Percentiles rank a stretch among this genome's conserved stretches.
Evolutionary conservation across 192 early-diverging fungal species (phyloP).

Genomic region (Funneliformis geosporum): DNA sequence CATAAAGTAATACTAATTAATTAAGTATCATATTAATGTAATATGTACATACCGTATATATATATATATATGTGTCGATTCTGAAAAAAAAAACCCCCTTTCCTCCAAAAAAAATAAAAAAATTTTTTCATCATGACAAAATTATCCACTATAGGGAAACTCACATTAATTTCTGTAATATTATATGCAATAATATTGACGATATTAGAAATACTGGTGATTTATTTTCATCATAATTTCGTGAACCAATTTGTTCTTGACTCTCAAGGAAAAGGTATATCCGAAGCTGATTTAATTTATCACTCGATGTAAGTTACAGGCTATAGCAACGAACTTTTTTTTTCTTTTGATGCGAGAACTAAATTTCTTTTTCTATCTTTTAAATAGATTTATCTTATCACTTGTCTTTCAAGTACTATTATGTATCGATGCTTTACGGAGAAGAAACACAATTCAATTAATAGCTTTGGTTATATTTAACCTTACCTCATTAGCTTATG

Average conservation of each 20-base stretch:
- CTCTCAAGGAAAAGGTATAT: conserved; percentile 17
- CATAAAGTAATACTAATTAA: no score
- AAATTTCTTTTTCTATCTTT: not conserved
- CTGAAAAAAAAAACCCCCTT: not conserved
- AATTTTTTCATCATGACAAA: not conserved
- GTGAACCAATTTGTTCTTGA: not conserved
- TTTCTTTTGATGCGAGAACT: not conserved
- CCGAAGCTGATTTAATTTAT: conserved; percentile 31
- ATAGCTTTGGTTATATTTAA: conserved; percentile 74
- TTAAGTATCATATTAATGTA: no score
- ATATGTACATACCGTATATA: no score
- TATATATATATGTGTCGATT: no score
- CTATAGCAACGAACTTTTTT: not conserved
- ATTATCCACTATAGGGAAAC: conserved; percentile 7
- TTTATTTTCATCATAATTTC: conserved; percentile 24
- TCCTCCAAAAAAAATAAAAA: not conserved
- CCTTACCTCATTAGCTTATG: conserved; percentile 62
- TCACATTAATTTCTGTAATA: not conserved
- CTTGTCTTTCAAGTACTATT: conserved; percentile 17
- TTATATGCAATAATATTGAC: conserved; percentile 13
- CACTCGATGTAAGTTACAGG: conserved; percentile 27
- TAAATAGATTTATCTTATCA: conserved; percentile 28
- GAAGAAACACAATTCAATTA: conserved; percentile 85
- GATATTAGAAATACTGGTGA: conserved; percentile 14
- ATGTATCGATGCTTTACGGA: conserved; percentile 9